Evolutionary conservation across 1,139 yeast species (phyloP), one percentile per base, ranked within the genome.

Genomic region (Blastobotrys elegans): DNA sequence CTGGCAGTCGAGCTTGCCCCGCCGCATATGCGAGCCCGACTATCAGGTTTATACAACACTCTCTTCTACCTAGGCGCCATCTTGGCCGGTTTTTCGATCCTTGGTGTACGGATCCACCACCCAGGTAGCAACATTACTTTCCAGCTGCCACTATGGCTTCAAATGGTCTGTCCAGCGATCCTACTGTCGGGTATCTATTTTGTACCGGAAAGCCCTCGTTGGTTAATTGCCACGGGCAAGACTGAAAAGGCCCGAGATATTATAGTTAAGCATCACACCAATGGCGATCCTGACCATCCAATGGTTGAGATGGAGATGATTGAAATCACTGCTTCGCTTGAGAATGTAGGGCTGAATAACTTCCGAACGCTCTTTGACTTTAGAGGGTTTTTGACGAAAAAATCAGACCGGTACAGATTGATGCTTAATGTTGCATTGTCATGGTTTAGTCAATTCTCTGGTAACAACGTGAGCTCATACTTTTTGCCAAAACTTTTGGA

Each of bases 161-260:
- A 75, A 59, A 69, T 67, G 46, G 41, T 34, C 8, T 45, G 40
- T 13, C 43, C 48, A 4, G 24, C 27, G n/a, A 35, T 45, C 24
- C 24, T 40, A 13, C 24, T 36, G n/a, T 34, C 36, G 8, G 48
- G 54, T 14, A 50, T 50, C n/a, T 67, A 74, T 57, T 65, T 75
- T 50, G 65, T 79, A 51, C 85, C 81, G 13, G 86, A 80, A 61
- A 77, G 84, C 4, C 85, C 86, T 34, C 74, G 80, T 62, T 80
- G 84, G 84, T 40, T 45, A 22, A 45, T 44, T 16, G 39, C 43
- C 11, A 31, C 21, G 14, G 43, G 40, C 17, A 38, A 43, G 13
- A 31, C 17, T 32, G 45, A 44, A 26, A 27, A 48, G 24, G 50
- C 50, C 2, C 18, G 47, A 17, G 40, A 40, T 6, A 36, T 48